Percentiles rank a stretch among this genome's conserved stretches.
phyloP scores from a whole-genome alignment of 2,329 filamentous ascomycete genomes.

The Fusarium sp. region DNA sequence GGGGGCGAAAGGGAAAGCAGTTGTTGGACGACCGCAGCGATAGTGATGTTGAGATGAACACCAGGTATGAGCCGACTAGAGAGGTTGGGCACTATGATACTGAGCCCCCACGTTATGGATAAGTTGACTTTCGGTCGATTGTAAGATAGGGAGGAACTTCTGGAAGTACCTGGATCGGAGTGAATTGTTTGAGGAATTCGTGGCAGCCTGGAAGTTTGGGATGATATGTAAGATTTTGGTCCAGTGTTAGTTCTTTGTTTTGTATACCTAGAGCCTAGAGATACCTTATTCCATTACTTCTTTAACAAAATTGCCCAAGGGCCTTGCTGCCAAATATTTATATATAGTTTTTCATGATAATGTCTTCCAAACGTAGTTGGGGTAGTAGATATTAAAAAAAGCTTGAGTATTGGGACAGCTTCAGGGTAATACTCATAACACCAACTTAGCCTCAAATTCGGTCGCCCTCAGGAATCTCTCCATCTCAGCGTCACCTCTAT shows the following conservation, averaged over 20 bases:
- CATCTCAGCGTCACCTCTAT: no score
- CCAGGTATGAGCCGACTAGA: background rate
- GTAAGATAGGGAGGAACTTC: background rate
- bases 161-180: no score
- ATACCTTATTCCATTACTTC: background rate
- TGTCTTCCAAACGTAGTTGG: fast-evolving
- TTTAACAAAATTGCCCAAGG: fast-evolving
- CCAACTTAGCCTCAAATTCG: background rate
- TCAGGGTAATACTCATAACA: slow-evolving; percentile 9
- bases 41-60: slow-evolving; percentile 23
- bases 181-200: fast-evolving
- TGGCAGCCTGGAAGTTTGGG: fast-evolving
- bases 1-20: background rate
- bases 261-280: background rate
- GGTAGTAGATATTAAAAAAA: background rate
- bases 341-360: fast-evolving
- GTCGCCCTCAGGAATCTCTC: no score
- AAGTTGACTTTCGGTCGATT: fast-evolving
- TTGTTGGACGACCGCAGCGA: slow-evolving; percentile 28
- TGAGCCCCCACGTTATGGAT: background rate
- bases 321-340: fast-evolving
- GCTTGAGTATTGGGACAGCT: background rate
- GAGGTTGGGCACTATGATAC: background rate
- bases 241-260: background rate
- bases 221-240: fast-evolving